Base-by-base conservation (phyloP, 768 basidiomycete genomes). In the Suillus bovinus region DNA sequence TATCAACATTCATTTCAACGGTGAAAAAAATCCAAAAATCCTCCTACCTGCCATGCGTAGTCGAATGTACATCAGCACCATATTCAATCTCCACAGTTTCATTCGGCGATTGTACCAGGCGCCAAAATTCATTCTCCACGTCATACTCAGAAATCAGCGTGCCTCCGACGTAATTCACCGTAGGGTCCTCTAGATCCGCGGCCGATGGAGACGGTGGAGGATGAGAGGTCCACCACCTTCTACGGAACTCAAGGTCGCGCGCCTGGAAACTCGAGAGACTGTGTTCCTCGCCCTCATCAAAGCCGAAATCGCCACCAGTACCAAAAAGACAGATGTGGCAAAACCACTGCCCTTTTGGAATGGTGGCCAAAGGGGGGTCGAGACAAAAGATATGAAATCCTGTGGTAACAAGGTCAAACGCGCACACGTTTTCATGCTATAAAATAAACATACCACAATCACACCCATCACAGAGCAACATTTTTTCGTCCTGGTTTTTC, bases 81-180 rank as follows among this genome's bases (percentile, higher is more conserved):
- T 99, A 99, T 76, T 99, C 97, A 38, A 99, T 89, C 74, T 99
- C 97, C 20, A 99, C 95, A 0, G 93, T 96, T 72, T 99, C 96
- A 47, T 83, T 80, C 61, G 86, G 84, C 20, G 90, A 91, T 74
- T 97, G 91, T 11, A 98, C 95, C 57, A 99, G 83, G 38, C 95
- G 84, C 97, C 97, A 99, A 69, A 99, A 99, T 75, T 99, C 96
- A 54, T 83, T 81, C 80, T 99, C 97, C 11, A 98, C 86, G 67
- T 98, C 95, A 66, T 86, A 84, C 75, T 99, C 97, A 14, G 90
- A 86, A n/a, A 97, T 87, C 3, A 79, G 73, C 41, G 86, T 79
- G 64, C 84, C 82, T 22, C 85, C 86, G 66, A 87, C 80, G 62
- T 76, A 80, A 66, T 77, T 88, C 61, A 81, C 80, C 62, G 79